Base-by-base conservation (phyloP, 805 yeast genomes). In the Starmerella apicola region DNA sequence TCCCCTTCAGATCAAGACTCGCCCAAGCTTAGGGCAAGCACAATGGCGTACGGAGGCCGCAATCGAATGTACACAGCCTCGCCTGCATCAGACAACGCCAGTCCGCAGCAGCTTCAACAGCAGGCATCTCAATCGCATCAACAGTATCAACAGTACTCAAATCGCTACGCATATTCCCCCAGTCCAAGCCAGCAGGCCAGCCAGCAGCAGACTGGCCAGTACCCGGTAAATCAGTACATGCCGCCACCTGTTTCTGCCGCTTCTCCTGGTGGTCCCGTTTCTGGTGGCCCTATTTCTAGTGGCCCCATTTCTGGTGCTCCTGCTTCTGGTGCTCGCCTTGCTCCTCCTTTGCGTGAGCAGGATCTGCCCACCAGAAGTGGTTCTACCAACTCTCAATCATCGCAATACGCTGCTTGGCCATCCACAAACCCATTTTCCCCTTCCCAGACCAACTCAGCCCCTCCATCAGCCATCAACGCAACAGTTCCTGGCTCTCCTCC, bases 1-100 rank as follows among this genome's bases (percentile, higher is more conserved):
- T 17, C n/a, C 15, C 20, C 32, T 9, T 19, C 13, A 12, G 39
- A 25, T 18, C 17, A 37, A 16, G 47, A 44, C 4, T 29, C 38
- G 13, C 47, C 47, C 12, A 30, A 38, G 16, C 20, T 37, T 9
- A 43, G 51, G 13, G 41, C 49, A 17, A 42, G 47, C 22, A 47
- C 49, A 19, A 43, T 39, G 22, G 51, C 51, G 26, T 47, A 47
- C 34, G 51, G 51, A 23, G 29, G 23, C 21, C 17, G 34, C 37
- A 24, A 41, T 27, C 20, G 24, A 17, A 12, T 37, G 24, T 25
- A 21, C 36, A 21, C 19, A 7, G 31, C 19, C 18, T 34, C 39
- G 3, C 27, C 36, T 15, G 37, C 43, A 10, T 4, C 36, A 12
- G 17, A 26, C 4, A 27, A n/a, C 21, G 23, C 15, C 5, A 9